Conservation (phyloP, 345 rosid species). For the Pugionium cornutum region DNA sequence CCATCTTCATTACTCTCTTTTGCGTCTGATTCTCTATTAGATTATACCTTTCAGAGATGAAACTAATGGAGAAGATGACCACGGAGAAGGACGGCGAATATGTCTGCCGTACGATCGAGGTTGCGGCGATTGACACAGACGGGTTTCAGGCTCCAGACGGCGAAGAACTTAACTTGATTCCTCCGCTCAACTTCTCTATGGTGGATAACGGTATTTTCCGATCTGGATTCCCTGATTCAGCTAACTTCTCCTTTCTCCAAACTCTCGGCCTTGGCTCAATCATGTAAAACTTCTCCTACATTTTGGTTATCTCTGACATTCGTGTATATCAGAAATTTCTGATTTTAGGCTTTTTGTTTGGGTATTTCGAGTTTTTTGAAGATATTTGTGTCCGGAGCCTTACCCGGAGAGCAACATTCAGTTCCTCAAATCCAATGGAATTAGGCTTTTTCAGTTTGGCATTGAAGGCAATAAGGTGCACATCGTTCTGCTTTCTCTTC, state of each 20-base stretch:
- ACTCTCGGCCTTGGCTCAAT: conserved; percentile 90
- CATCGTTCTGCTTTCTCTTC: background rate
- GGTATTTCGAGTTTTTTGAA: conserved; percentile 24
- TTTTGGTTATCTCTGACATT: background rate
- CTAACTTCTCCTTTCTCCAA: conserved; percentile 84
- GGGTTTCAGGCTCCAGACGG: conserved; percentile 34
- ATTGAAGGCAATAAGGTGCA: conserved; percentile 87
- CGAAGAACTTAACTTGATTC: conserved; percentile 57
- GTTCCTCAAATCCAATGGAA: conserved; percentile 79
- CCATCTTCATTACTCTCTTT: conserved; percentile 28
- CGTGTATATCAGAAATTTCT: conserved; percentile 1
- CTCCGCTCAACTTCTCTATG: conserved; percentile 92
- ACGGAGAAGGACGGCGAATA: conserved; percentile 7
- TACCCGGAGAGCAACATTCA: conserved; percentile 73
- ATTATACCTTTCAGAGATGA: conserved; percentile 6
- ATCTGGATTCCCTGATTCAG: conserved; percentile 92
- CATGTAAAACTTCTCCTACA: conserved; percentile 51
- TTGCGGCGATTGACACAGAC: conserved; percentile 48
- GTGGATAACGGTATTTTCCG: conserved; percentile 93
- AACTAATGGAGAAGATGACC: conserved; percentile 28
- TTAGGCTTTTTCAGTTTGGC: conserved; percentile 79
- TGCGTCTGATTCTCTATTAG: too few relatives aligned
- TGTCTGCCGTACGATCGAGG: conserved; percentile 56
- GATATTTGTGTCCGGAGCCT: conserved; percentile 89
- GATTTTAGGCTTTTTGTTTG: background rate